Base-by-base conservation (phyloP, 2,329 filamentous ascomycete species). In the Aciculosporium take region DNA sequence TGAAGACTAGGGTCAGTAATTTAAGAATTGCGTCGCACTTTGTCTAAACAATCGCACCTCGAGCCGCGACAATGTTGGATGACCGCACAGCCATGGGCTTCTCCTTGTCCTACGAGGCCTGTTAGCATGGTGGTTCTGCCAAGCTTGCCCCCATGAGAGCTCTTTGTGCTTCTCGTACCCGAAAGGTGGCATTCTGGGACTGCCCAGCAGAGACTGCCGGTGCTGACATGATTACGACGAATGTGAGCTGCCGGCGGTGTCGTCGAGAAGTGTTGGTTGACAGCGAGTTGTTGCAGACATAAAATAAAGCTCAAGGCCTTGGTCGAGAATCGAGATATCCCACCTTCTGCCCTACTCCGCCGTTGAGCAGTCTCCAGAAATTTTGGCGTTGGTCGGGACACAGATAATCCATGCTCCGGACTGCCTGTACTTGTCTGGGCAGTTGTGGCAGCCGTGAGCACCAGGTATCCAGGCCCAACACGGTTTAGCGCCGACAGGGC, bases 71-170 rank as follows among this genome's bases (percentile, higher is more conserved):
- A 65, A 98, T 96, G 68, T 98, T 98, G 58, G 85, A 84, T 50
- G 84, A 88, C 54, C 91, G 83, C 51, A 98, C 91, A 51, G 91
- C 91, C 72, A 91, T 81, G 53, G 91, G 91, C 85, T 98, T 98
- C 71, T 95, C 91, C 78, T 95, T 98, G 60, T 81, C 76, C 77
- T 81, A 52, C 39, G 52, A n/a, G 40, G 50, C 39, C 41, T 51
- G 65, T 52, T 65, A 60, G 55, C 56, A 57, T 55, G 55, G 53
- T 61, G 57, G 54, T 61, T 45, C 40, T 35, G 8, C 5, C 29
- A 48, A 61, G 53, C 54, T 58, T 49, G 43, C 15, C 15, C 15
- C 18, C 9, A 13, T 15, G 42, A 37, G 42, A 34, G 41, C 38
- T 37, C 53, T 30, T 41, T 41, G 39, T 55, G 56, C 56, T 59